A percentile compares a stretch with the other conserved stretches of the same genome.
These are phyloP conservation scores for Fistulifera pelliculosa DNA, from an alignment of 108 stramenopile species.

Conservation along the genomic window DNA sequence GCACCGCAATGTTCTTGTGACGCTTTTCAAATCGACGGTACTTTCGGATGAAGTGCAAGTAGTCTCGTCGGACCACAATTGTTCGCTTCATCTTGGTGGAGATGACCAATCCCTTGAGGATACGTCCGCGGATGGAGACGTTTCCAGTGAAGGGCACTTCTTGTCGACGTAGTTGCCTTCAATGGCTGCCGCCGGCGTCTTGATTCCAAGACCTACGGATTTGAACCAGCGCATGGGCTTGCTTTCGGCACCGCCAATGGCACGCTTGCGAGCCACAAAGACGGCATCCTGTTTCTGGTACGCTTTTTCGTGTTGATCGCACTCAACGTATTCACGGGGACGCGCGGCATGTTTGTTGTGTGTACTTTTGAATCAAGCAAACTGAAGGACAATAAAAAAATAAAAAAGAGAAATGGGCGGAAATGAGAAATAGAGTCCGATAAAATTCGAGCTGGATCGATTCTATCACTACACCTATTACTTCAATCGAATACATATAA, in stretches of 20 bases:
- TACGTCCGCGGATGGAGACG: slow-evolving; percentile 96
- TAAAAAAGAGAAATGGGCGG: no score
- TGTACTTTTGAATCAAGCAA: background rate
- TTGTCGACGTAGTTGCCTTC: slow-evolving; percentile 98
- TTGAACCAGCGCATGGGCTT: slow-evolving; percentile 95
- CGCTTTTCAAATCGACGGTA: slow-evolving; percentile 99
- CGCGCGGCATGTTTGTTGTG: slow-evolving; percentile 40
- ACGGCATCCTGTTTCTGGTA: slow-evolving; percentile 99
- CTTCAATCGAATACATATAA: no score
- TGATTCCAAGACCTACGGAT: slow-evolving; percentile 98
- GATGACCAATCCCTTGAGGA: slow-evolving; percentile 95
- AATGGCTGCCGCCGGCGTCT: slow-evolving; percentile 94
- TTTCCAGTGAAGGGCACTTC: slow-evolving; percentile 99
- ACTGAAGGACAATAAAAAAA: no score
- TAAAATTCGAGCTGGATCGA: no score
- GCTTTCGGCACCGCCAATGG: slow-evolving; percentile 49
- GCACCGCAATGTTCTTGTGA: slow-evolving; percentile 98
- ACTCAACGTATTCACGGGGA: slow-evolving; percentile 77
- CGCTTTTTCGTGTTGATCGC: slow-evolving; percentile 96
- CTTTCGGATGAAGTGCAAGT: slow-evolving; percentile 98
- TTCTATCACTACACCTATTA: no score
- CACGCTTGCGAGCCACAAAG: slow-evolving; percentile 95
- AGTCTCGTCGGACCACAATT: slow-evolving; percentile 97
- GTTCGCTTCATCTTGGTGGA: slow-evolving; percentile 99
- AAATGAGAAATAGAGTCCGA: no score